Conservation (phyloP, 1,139 yeast genomes). For the Nakaseomyces kungkrabaensis region DNA sequence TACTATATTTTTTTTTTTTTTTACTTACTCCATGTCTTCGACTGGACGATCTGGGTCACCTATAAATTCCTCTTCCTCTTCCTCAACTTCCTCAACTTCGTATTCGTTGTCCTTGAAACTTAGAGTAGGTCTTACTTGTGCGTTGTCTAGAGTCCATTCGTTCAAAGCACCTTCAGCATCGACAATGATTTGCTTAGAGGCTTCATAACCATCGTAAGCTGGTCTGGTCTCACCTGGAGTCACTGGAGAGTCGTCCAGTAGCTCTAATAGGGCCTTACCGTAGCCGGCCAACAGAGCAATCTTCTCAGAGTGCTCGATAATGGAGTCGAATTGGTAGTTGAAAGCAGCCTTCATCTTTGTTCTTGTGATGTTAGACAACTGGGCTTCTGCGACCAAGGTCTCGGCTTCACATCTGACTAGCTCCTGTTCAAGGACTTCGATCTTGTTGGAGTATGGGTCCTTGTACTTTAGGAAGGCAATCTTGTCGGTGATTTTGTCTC, state of each 20-base stretch:
- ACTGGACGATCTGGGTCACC: not conserved
- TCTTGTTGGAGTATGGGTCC: slow-evolving; percentile 96
- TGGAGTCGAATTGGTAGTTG: slow-evolving; percentile 93
- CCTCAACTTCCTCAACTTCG: slow-evolving; percentile 35
- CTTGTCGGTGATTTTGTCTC: slow-evolving; percentile 94
- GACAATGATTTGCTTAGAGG: slow-evolving; percentile 92
- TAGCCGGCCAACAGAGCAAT: slow-evolving; percentile 94
- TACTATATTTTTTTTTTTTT: not conserved
- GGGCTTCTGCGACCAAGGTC: slow-evolving; percentile 97
- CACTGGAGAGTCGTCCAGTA: slow-evolving; percentile 91
- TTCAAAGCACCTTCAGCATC: slow-evolving; percentile 96
- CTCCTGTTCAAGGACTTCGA: slow-evolving; percentile 91
- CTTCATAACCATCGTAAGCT: slow-evolving; percentile 96
- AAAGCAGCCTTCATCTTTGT: slow-evolving; percentile 96
- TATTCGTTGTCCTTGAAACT: slow-evolving; percentile 70
- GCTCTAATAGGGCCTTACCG: slow-evolving; percentile 93
- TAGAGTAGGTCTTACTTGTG: slow-evolving; percentile 89
- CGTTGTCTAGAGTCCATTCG: slow-evolving; percentile 93
- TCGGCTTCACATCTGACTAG: slow-evolving; percentile 98
- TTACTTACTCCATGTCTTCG: not conserved
- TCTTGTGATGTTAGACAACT: slow-evolving; percentile 93
- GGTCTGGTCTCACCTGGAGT: slow-evolving; percentile 99
- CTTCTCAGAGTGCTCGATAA: slow-evolving; percentile 94
- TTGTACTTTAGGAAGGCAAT: slow-evolving; percentile 96
- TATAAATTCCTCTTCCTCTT: slow-evolving; percentile 7